Conservation (phyloP, 1,284 basidiomycete species). For the Cryptococcus maquisensis region DNA sequence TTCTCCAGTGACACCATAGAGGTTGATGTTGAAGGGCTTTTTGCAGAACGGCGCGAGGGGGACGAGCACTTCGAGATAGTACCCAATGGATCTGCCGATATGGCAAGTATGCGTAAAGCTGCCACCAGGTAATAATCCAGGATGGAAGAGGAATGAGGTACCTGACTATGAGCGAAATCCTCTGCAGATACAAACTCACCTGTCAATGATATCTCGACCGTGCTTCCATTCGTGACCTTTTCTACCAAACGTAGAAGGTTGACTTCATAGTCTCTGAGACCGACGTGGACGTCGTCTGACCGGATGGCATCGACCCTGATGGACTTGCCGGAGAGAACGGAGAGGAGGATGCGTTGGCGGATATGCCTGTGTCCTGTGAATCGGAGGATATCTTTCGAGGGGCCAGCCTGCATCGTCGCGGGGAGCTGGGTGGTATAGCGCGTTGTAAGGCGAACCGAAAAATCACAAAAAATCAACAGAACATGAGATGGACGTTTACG, state of each 20-base stretch:
- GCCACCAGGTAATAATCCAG: conserved; percentile 87
- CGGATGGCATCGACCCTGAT: conserved; percentile 87
- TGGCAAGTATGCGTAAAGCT: conserved; percentile 80
- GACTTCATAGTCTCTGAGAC: conserved; percentile 91
- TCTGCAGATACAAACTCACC: conserved; percentile 53
- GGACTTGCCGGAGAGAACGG: conserved; percentile 79
- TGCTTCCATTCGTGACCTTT: conserved; percentile 88
- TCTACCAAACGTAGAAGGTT: conserved; percentile 85
- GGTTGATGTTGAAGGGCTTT: conserved; percentile 71
- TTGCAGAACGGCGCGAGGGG: conserved; percentile 93
- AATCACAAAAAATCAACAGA: background rate
- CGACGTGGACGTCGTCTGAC: conserved; percentile 87
- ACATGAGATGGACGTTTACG: background rate
- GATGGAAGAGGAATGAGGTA: conserved; percentile 84
- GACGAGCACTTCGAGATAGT: conserved; percentile 86
- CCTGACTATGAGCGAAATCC: conserved; percentile 53
- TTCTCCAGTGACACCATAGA: conserved; percentile 84
- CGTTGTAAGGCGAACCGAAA: background rate
- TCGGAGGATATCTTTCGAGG: conserved; percentile 44
- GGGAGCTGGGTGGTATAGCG: too few relatives aligned
- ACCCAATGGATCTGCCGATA: conserved; percentile 73
- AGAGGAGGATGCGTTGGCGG: conserved; percentile 78
- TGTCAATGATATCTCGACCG: conserved; percentile 95
- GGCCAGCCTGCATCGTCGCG: conserved; percentile 12
- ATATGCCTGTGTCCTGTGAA: conserved; percentile 78